A percentile compares a stretch with the other conserved stretches of the same genome.
These are phyloP conservation scores for Tremellales sp. DNA, from an alignment of 1,284 basidiomycete species.

Conservation along the genomic window DNA sequence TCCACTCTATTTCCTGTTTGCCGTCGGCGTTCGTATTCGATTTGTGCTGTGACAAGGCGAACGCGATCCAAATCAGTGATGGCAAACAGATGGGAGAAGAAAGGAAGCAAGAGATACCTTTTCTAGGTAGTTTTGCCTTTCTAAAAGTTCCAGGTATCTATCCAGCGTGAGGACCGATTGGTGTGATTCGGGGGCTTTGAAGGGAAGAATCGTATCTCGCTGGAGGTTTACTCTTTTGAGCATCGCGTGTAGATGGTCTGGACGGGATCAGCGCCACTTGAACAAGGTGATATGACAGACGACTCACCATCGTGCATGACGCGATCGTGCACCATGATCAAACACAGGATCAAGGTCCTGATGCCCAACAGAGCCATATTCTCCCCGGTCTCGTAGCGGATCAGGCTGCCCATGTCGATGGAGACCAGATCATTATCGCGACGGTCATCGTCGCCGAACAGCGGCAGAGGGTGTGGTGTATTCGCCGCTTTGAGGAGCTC, in stretches of 20 bases:
- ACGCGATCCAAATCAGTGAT: background rate
- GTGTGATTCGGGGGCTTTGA: conserved; percentile 24
- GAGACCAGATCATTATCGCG: conserved; percentile 9
- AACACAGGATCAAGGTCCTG: conserved; percentile 41
- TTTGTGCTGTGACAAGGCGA: conserved; percentile 7
- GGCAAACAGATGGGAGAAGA: background rate
- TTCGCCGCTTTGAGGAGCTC: conserved; percentile 29
- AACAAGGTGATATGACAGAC: no score
- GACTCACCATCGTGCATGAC: conserved; percentile 38
- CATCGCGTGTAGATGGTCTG: conserved; percentile 31
- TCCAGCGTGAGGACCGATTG: conserved; percentile 34
- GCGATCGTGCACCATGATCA: conserved; percentile 38
- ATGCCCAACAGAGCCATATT: conserved; percentile 42
- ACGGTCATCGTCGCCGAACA: conserved; percentile 11
- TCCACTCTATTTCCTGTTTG: conserved; percentile 28
- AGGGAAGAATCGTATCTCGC: conserved; percentile 40
- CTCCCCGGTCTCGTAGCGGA: conserved; percentile 45
- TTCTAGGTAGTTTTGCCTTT: conserved; percentile 42
- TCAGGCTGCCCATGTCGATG: conserved; percentile 40
- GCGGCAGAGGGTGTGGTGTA: conserved; percentile 24
- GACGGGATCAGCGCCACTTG: background rate
- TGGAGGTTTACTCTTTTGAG: conserved; percentile 35
- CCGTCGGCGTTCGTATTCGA: conserved; percentile 2
- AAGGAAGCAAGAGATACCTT: conserved; percentile 21
- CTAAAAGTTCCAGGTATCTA: conserved; percentile 41